These are phyloP conservation scores for Cyclostephanos tholiformis DNA, from an alignment of 108 stramenopile genomes.

Conservation along the genomic window DNA sequence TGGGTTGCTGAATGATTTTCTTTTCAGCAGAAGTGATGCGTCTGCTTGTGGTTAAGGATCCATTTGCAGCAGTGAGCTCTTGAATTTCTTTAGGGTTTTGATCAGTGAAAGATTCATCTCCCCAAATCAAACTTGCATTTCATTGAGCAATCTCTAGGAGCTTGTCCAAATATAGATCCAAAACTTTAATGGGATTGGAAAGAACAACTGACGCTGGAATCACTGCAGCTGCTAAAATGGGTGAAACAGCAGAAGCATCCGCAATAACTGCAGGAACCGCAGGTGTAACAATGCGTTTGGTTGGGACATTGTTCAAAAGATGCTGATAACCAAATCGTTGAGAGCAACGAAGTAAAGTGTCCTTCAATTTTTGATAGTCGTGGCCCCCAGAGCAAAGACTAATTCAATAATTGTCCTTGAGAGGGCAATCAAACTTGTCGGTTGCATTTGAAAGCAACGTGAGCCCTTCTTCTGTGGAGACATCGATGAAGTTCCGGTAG, in stretches of 20 bases:
- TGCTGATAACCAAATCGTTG: background rate
- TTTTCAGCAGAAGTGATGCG: background rate
- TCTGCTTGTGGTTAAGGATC: background rate
- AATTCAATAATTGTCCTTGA: background rate
- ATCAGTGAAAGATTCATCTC: no score
- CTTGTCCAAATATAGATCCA: background rate
- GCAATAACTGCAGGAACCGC: background rate
- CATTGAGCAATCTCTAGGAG: background rate
- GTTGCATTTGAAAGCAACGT: background rate
- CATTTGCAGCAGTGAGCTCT: background rate
- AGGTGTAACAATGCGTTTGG: no score
- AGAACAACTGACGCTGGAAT: no score
- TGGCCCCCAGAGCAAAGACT: background rate
- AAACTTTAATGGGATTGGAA: background rate
- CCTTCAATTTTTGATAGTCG: background rate
- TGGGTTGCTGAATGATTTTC: background rate
- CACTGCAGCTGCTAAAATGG: no score
- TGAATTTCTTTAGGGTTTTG: background rate
- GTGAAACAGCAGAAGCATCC: no score
- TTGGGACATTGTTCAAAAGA: background rate
- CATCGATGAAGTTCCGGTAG: no score
- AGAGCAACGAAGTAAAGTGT: background rate
- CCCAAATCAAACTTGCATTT: no score
- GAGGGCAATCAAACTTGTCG: background rate
- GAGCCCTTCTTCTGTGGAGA: background rate